phyloP scores from a whole-genome alignment of 257 asterid genomes.

The Fraxinus pennsylvanica region DNA sequence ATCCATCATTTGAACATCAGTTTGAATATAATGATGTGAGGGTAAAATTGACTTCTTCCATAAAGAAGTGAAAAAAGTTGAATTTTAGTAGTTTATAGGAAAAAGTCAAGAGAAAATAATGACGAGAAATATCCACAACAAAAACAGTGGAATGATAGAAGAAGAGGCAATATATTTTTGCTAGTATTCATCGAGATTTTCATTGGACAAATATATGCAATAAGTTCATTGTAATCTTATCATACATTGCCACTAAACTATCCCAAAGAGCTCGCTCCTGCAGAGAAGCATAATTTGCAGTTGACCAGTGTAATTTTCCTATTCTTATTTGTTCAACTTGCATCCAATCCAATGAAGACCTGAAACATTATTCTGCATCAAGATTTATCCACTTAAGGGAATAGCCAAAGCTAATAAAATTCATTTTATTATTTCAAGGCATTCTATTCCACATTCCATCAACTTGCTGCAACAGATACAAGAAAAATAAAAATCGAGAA shows the following conservation, averaged over 20 bases:
- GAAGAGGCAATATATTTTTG: not conserved
- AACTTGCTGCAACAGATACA: not conserved
- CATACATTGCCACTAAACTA: slow-evolving; percentile 99
- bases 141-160: not conserved
- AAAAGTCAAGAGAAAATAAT: not conserved
- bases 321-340: slow-evolving; percentile 80
- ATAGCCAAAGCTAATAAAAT: not conserved
- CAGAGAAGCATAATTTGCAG: slow-evolving; percentile 93
- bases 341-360: slow-evolving; percentile 78
- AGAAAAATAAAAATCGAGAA: not conserved
- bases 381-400: not conserved
- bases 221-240: slow-evolving; percentile 63
- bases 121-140: not conserved
- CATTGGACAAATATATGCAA: not conserved
- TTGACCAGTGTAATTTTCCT: slow-evolving; percentile 96
- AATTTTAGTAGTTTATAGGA: not conserved
- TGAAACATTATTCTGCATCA: slow-evolving; percentile 29
- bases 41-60: not conserved
- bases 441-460: not conserved
- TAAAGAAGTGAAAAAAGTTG: not conserved
- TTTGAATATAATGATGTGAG: not conserved
- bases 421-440: not conserved
- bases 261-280: slow-evolving; percentile 97
- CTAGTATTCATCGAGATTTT: not conserved
- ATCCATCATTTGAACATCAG: not conserved